Percentiles rank a stretch among this genome's conserved stretches.
Conservation (phyloP, 1,284 basidiomycete species). For the Boletellus deceptivus region DNA sequence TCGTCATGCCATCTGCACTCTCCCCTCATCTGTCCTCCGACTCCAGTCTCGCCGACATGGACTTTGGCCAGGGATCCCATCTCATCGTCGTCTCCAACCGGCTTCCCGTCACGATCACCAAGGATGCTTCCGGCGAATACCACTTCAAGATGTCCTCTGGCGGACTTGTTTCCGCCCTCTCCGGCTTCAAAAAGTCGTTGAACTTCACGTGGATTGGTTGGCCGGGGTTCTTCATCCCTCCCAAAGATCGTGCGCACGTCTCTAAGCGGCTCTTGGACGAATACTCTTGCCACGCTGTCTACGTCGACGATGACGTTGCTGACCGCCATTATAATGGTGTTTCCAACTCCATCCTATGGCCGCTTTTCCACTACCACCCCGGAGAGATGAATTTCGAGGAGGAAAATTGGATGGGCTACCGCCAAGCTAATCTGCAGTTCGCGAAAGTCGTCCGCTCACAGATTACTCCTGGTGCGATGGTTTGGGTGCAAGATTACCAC, state of each 20-base stretch:
- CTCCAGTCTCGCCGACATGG: conserved; percentile 38
- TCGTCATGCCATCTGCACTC: conserved; percentile 28
- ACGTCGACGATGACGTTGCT: conserved; percentile 95
- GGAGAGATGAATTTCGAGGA: conserved; percentile 99
- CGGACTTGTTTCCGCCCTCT: conserved; percentile 90
- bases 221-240: conserved; percentile 88
- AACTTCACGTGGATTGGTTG: conserved; percentile 96
- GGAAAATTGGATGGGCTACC: conserved; percentile 96
- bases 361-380: conserved; percentile 98
- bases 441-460: conserved; percentile 84
- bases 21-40: conserved; percentile 29
- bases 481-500: conserved; percentile 99
- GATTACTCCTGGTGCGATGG: conserved; percentile 84
- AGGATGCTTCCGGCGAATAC: conserved; percentile 85
- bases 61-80: conserved; percentile 50
- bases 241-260: conserved; percentile 81
- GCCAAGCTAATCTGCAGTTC: conserved; percentile 94
- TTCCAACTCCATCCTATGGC: conserved; percentile 99
- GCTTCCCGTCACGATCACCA: conserved; percentile 89
- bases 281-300: conserved; percentile 96
- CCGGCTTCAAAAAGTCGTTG: conserved; percentile 95
- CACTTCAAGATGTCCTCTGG: conserved; percentile 98
- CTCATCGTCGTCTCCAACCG: conserved; percentile 97
- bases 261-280: conserved; percentile 89
- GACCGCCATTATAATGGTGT: conserved; percentile 99